A percentile compares a stretch with the other conserved stretches of the same genome.
Evolutionary conservation across 208 protist genomes (phyloP).

Genomic region (Crithidia sp.): DNA sequence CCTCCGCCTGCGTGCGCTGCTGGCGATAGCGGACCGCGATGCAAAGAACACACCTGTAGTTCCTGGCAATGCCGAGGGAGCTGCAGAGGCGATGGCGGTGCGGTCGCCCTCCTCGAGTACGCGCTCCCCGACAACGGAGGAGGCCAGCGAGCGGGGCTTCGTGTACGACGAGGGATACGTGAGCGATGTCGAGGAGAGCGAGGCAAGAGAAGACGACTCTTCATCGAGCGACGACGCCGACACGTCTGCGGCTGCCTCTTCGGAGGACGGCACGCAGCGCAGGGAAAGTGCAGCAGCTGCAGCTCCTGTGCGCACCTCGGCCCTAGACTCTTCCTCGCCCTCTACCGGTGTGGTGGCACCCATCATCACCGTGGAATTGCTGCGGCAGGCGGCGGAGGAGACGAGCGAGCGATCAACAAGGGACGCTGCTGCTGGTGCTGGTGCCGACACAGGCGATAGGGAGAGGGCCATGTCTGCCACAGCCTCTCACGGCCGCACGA

Average conservation of each 20-base stretch:
- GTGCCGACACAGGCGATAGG: background rate
- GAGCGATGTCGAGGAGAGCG: constrained; percentile 16
- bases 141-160: constrained; percentile 21
- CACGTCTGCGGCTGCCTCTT: no score
- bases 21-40: background rate
- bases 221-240: no score
- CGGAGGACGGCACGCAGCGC: no score
- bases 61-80: background rate
- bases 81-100: background rate
- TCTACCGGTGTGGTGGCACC: background rate
- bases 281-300: constrained; percentile 1
- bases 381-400: constrained; percentile 22
- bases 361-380: constrained; percentile 29
- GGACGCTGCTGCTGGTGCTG: background rate
- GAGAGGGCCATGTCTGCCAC: background rate
- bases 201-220: background rate
- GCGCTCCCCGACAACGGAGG: constrained; percentile 20
- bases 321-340: background rate
- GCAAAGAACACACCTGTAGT: background rate
- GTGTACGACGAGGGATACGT: constrained; percentile 35
- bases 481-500: constrained; percentile 1
- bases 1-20: constrained; percentile 10
- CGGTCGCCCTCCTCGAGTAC: background rate
- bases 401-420: background rate
- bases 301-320: background rate